phyloP scores from a whole-genome alignment of 2,329 filamentous ascomycete species.

The Diaporthe capsici region DNA sequence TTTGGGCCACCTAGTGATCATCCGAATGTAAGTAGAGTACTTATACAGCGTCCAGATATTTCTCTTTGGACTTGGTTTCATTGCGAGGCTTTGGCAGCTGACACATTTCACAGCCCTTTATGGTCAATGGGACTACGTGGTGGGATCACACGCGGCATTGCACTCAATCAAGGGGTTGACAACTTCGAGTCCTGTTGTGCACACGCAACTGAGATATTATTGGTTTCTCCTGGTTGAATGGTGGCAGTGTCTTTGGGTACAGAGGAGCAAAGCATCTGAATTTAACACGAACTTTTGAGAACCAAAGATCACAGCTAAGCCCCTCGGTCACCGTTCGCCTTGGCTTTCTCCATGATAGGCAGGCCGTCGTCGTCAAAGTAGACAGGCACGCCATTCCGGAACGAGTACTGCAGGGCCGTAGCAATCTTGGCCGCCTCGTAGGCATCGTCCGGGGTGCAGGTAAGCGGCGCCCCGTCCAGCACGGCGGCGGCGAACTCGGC shows the following conservation, averaged over 20 bases:
- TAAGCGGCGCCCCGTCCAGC: constrained; percentile 44
- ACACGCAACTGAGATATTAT: neutral
- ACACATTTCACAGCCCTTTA: neutral
- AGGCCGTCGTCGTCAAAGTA: constrained; percentile 48
- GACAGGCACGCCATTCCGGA: constrained; percentile 45
- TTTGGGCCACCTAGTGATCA: neutral
- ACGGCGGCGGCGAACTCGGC: constrained; percentile 44
- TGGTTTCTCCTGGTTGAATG: neutral
- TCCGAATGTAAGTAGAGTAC: neutral
- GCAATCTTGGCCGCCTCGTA: constrained; percentile 46
- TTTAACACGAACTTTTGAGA: neutral
- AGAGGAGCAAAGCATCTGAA: neutral
- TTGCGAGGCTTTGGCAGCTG: neutral
- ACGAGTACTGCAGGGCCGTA: constrained; percentile 46
- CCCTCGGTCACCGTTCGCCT: neutral
- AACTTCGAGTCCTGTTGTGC: neutral
- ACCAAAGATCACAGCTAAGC: neutral
- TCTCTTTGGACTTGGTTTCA: too few species aligned
- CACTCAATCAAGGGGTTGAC: neutral
- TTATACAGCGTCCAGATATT: neutral
- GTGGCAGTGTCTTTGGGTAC: neutral
- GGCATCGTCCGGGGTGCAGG: constrained; percentile 44
- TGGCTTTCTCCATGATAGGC: constrained; percentile 25
- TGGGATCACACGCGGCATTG: constrained; percentile 5
- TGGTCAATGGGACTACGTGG: constrained; percentile 14